Conservation (phyloP, 2,329 filamentous ascomycete species). For the Colletotrichum noveboracense region DNA sequence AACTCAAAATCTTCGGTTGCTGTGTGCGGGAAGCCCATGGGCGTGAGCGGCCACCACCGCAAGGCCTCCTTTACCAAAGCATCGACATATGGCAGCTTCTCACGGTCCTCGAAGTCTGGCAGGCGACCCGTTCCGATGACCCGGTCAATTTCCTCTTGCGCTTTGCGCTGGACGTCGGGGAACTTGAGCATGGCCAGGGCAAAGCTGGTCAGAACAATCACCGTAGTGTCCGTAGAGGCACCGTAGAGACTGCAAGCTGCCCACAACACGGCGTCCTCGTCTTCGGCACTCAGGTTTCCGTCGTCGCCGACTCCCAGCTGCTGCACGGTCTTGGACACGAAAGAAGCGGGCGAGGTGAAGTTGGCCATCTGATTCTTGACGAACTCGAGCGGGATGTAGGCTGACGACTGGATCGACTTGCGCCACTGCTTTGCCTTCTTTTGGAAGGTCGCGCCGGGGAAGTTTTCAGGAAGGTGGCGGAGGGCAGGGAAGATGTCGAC, state of each 20-base stretch:
- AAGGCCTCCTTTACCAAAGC: slow-evolving; percentile 34
- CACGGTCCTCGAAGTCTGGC: slow-evolving; percentile 30
- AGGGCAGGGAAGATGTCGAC: slow-evolving; percentile 37
- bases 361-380: slow-evolving; percentile 30
- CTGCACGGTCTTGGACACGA: slow-evolving; percentile 30
- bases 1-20: slow-evolving; percentile 29
- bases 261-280: slow-evolving; percentile 29
- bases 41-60: slow-evolving; percentile 35
- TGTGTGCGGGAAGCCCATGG: slow-evolving; percentile 42
- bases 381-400: slow-evolving; percentile 34
- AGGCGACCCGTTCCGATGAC: slow-evolving; percentile 32
- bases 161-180: slow-evolving; percentile 27
- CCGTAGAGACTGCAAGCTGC: slow-evolving; percentile 32
- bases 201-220: slow-evolving; percentile 27
- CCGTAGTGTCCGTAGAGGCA: slow-evolving; percentile 33
- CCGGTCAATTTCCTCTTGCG: slow-evolving; percentile 29
- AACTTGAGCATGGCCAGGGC: slow-evolving; percentile 27
- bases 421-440: slow-evolving; percentile 31
- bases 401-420: slow-evolving; percentile 17
- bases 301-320: slow-evolving; percentile 1
- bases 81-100: slow-evolving; percentile 33
- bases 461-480: slow-evolving; percentile 30
- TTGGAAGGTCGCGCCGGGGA: slow-evolving; percentile 36
- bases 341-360: slow-evolving; percentile 25
- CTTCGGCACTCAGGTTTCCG: slow-evolving; percentile 7